Evolutionary conservation across 257 asterid genomes (phyloP).

Genomic region (Solanum paucissectum): DNA sequence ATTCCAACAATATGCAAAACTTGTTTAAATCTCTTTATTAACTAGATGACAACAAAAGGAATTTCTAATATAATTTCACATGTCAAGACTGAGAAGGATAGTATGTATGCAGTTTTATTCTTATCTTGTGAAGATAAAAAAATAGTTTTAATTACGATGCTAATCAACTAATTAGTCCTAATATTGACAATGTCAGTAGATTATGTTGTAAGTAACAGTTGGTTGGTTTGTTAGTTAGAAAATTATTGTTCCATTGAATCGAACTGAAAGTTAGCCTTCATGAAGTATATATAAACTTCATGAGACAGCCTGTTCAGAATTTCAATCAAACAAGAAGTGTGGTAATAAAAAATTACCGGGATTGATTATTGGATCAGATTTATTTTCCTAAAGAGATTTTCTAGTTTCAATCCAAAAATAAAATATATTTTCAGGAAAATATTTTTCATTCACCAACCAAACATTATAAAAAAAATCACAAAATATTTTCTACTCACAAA

Average conservation of each 20-base stretch:
- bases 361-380: not conserved
- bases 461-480: no score
- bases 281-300: no score
- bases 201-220: no score
- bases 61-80: not conserved
- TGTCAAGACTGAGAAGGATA: not conserved
- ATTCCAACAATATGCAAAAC: not conserved
- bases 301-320: no score
- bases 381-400: not conserved
- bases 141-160: not conserved
- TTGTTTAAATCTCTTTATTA: not conserved
- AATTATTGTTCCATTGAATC: not conserved
- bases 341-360: not conserved
- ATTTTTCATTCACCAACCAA: no score
- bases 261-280: not conserved
- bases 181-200: not conserved
- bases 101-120: not conserved
- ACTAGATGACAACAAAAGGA: not conserved
- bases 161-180: not conserved
- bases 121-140: no score
- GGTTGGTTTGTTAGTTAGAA: not conserved
- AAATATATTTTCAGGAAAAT: no score
- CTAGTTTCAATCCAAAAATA: not conserved
- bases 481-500: not conserved
- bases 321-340: no score